Evolutionary conservation across 768 basidiomycete genomes (phyloP), one percentile per base, ranked within the genome.

Genomic region (Pilatotrama ljubarskyi): DNA sequence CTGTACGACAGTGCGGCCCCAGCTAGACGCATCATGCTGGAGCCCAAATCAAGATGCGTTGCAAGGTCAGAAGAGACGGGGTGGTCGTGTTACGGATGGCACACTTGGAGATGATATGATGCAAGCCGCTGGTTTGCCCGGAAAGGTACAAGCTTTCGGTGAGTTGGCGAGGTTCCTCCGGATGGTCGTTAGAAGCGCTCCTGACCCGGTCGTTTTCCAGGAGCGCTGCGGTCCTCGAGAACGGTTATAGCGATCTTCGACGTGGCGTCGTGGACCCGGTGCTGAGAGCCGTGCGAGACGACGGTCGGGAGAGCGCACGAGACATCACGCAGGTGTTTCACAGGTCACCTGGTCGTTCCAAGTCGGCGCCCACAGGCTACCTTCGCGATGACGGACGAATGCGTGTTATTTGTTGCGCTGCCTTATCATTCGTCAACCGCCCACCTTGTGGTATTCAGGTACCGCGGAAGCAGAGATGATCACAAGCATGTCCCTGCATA

Each of bases 361-460:
- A 57, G 55, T 26, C 35, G 47, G 44, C 54, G 54, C 44, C 43
- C 36, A 47, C 43, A 29, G 32, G 36, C n/a, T 10, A n/a, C n/a
- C 26, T 32, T 42, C 26, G 37, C 55, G 47, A 61, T 46, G 58
- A 38, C 43, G 51, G 48, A 26, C 44, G 17, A 8, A 18, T 50
- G 43, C 36, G 26, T 51, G 22, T 55, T 37, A 25, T 25, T 41
- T 35, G 17, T 25, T 49, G 46, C 55, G 29, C 35, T 57, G n/a
- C 25, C 51, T 37, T 60, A 55, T 60, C 59, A 50, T 36, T 11
- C 35, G 51, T 49, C 26, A 20, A 29, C 42, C 40, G 15, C 25
- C 53, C 17, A 32, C 61, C 61, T 46, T 62, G 51, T 53, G 61
- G 51, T 37, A 10, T 20, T 53, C 61, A 62, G 61, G 61, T 62